Evolutionary conservation across 495 filamentous ascomycete genomes (phyloP).

Genomic region (Hypoxylon intermedium): DNA sequence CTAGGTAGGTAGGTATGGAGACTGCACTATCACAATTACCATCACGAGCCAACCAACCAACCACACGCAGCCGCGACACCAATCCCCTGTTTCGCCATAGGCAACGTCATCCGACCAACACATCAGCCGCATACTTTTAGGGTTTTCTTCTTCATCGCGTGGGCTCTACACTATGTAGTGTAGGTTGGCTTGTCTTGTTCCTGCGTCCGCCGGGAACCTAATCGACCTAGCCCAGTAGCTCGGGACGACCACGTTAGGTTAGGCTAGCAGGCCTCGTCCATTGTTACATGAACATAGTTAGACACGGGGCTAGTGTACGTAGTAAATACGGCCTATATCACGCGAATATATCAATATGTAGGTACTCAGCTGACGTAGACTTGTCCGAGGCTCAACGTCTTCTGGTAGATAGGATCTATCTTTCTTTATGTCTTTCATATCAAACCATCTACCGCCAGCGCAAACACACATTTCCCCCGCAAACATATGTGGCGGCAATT

Average conservation of each 20-base stretch:
- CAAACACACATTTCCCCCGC: constrained; percentile 5
- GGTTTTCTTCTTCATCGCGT: constrained; percentile 27
- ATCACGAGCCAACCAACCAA: constrained; percentile 1
- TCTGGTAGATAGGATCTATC: no score
- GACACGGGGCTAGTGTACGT: no score
- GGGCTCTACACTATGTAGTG: no score
- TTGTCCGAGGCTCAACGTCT: no score
- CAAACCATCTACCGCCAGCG: no score
- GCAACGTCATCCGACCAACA: constrained; percentile 19
- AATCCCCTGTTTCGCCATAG: background rate
- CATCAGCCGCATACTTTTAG: constrained; percentile 17
- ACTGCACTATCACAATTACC: no score
- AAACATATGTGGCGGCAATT: background rate
- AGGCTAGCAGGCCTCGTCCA: background rate
- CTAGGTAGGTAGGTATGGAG: no score
- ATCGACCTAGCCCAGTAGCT: constrained; percentile 22
- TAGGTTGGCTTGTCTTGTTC: constrained; percentile 23
- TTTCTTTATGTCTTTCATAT: no score
- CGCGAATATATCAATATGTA: no score
- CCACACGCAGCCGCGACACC: constrained; percentile 11
- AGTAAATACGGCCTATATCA: no score
- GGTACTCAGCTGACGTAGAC: no score
- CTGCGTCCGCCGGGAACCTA: constrained; percentile 30
- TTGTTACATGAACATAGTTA: background rate
- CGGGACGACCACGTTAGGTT: constrained; percentile 5